A percentile compares a stretch with the other conserved stretches of the same genome.
Conservation (phyloP, 164 flowering plant genomes). For the Piper longum region DNA sequence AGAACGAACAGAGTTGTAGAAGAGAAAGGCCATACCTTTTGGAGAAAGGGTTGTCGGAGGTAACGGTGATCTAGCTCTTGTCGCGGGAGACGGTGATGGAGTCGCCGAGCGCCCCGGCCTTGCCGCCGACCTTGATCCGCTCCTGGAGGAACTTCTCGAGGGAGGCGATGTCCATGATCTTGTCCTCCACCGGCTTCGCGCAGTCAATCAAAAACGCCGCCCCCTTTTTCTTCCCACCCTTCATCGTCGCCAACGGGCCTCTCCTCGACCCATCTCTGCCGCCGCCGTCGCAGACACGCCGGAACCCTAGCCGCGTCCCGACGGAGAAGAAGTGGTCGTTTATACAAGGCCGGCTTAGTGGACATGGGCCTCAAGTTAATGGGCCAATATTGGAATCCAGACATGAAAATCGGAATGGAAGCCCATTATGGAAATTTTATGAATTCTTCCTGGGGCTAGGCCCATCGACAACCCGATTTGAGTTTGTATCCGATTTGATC, state of each 20-base stretch:
- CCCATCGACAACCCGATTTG: no score
- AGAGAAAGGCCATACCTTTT: slow-evolving; percentile 24
- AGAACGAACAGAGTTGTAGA: neutral
- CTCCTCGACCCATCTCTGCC: slow-evolving; percentile 34
- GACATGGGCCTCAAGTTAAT: no score
- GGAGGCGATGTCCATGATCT: slow-evolving; percentile 53
- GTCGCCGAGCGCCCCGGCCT: slow-evolving; percentile 61
- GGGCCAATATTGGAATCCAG: no score
- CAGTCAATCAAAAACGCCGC: slow-evolving; percentile 53
- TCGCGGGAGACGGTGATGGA: slow-evolving; percentile 45
- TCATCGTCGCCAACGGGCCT: slow-evolving; percentile 28
- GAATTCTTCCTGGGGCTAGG: no score
- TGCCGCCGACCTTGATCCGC: slow-evolving; percentile 58
- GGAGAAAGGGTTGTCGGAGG: slow-evolving; percentile 39
- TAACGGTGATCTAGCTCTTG: slow-evolving; percentile 49
- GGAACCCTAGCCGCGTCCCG: neutral
- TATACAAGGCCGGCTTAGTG: no score
- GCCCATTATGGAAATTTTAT: no score
- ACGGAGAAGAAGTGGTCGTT: no score
- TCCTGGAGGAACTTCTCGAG: slow-evolving; percentile 68
- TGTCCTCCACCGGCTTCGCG: slow-evolving; percentile 57
- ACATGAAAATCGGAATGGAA: no score
- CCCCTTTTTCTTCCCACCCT: slow-evolving; percentile 57
- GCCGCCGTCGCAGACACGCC: neutral
- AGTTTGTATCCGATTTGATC: no score